Base-by-base conservation (phyloP, 352 stramenopile genomes). In the Plasmopara viticola region DNA sequence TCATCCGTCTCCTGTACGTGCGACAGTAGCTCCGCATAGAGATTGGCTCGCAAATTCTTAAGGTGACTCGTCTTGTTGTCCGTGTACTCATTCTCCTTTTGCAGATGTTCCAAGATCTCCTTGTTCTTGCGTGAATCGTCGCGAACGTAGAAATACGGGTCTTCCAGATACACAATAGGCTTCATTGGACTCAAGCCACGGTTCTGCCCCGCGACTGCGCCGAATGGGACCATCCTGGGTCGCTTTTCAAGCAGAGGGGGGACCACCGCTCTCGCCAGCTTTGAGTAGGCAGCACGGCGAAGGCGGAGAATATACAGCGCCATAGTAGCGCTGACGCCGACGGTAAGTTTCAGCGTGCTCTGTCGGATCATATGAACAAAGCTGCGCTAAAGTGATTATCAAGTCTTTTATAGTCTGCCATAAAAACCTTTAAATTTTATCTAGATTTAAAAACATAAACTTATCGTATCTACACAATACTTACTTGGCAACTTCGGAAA, bases 81-180 rank as follows among this genome's bases (percentile, higher is more conserved):
- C 34, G 84, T 93, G 73, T 98, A 98, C 25, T 68, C 76, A 64
- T 98, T 99, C 61, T 99, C 95, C 43, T 87, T 71, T 25, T 79
- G 66, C 46, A 99, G 60, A 68, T 98, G 88, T 47, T 90, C 71
- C 17, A 98, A 60, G 41, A 99, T 78, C 51, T 97, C 87, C 47
- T 85, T 58, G 56, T 96, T 93, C 48, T 91, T 92, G 62, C 95
- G 82, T 29, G 78, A 72, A 57, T 98, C 94, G 62, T 98, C 94
- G 30, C 93, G 87, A 44, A 97, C 78, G 89, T 97, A 98, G 50
- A 94, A 97, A 68, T 98, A 98, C 44, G 90, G 90, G 76, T 98
- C 91, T 17, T 94, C 80, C 44, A 98, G 67, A 47, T 89, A 79
- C 57, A 90, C 56, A 17, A 91, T 71, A 20, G 93, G 93, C 55